Base-by-base conservation (phyloP, 2,329 filamentous ascomycete genomes). In the Didymella arachidicola region DNA sequence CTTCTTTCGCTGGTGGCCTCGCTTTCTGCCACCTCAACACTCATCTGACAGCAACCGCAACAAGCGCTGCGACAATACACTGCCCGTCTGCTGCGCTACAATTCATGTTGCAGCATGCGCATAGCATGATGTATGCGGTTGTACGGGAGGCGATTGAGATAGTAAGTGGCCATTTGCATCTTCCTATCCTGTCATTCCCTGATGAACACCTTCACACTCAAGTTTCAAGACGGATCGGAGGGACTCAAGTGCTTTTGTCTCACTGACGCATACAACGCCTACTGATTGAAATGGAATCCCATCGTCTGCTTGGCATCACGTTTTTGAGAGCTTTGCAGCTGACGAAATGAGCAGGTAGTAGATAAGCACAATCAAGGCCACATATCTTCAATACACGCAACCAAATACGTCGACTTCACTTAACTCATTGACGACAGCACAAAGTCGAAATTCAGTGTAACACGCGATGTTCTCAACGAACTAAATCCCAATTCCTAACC, bases 211-310 rank as follows among this genome's bases (percentile, higher is more conserved):
- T 63, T 57, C 52, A 66, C 56, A 50, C 50, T 64, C 60, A 71
- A 70, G 70, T 72, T 74, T 74, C 71, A 75, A 73, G 70, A 73
- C 70, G 70, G 72, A 75, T 72, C 70, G 66, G 68, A 72, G 71
- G 72, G 70, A 59, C 64, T 51, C 57, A 66, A 68, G 69, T 67
- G 65, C 45, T 59, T 68, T 63, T 62, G 64, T 66, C 65, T 69
- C 63, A 39, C 65, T 75, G 72, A 72, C 50, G 45, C 41, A 59
- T 47, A 54, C 14, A 67, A 45, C 26, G 32, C 56, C 45, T 49
- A 34, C 44, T 54, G 50, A 58, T 34, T 22, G 16, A 26, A 46
- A 46, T 25, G 6, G 14, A n/a, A 14, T 7, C 16, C 19, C n/a
- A 27, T 7, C 3, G 3, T n/a, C 32, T 26, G n/a, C 19, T n/a